phyloP scores from a whole-genome alignment of 257 asterid species.

The Solanum stenotomum region DNA sequence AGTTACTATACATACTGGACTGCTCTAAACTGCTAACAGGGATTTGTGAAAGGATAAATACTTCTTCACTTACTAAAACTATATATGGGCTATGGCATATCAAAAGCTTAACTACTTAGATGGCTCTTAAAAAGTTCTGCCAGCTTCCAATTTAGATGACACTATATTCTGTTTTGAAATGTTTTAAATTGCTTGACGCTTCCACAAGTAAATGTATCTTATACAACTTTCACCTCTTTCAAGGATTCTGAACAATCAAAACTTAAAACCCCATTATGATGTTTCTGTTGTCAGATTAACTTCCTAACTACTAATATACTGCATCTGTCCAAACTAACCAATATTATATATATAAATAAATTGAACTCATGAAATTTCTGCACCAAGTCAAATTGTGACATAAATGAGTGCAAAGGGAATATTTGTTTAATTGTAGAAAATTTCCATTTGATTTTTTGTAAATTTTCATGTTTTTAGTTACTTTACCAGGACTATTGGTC shows the following conservation, averaged over 20 bases:
- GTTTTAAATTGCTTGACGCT: not conserved
- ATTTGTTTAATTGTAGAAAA: not conserved
- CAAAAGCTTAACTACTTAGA: not conserved
- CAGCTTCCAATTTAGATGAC: not conserved
- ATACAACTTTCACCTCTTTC: not conserved
- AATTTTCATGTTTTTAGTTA: not conserved
- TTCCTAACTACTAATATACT: not conserved
- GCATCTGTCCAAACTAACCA: not conserved
- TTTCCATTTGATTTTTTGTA: not conserved
- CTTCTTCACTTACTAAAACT: not conserved
- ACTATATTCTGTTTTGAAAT: not conserved
- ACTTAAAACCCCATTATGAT: not conserved
- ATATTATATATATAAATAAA: not conserved
- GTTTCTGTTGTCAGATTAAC: not conserved
- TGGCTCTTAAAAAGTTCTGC: not conserved
- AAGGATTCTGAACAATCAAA: not conserved
- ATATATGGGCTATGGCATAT: not conserved
- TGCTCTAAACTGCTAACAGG: not conserved
- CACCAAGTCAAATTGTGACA: not conserved
- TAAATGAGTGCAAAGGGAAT: not conserved
- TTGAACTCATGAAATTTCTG: not conserved
- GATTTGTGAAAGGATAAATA: not conserved
- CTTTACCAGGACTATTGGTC: not conserved
- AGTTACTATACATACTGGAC: not conserved
- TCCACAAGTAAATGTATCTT: not conserved